phyloP scores from a whole-genome alignment of 805 yeast genomes.

The Tetrapisispora nanseiensis region DNA sequence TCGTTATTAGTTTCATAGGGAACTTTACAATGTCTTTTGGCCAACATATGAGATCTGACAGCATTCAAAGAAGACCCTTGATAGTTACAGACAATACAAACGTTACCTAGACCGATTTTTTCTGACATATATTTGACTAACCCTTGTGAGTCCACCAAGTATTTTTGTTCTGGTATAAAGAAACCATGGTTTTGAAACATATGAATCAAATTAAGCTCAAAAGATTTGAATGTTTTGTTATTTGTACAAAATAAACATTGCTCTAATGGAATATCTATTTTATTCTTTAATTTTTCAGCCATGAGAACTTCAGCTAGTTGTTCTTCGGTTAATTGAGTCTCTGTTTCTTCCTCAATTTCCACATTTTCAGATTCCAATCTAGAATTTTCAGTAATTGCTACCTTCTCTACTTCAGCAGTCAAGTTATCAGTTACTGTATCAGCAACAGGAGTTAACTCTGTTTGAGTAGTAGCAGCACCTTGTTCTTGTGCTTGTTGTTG shows the following conservation, averaged over 20 bases:
- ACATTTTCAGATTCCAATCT: neutral
- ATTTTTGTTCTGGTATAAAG: slow-evolving; percentile 76
- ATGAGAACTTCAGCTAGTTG: slow-evolving; percentile 31
- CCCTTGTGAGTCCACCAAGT: slow-evolving; percentile 61
- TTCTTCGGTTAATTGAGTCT: slow-evolving; percentile 30
- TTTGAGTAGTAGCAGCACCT: neutral
- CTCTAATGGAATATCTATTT: slow-evolving; percentile 39
- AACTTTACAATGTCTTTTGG: slow-evolving; percentile 78
- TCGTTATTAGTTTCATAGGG: slow-evolving; percentile 85
- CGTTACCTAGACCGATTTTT: slow-evolving; percentile 84
- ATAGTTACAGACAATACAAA: slow-evolving; percentile 74
- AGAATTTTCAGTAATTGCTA: too few species aligned
- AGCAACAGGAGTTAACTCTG: neutral
- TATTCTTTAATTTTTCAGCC: slow-evolving; percentile 32
- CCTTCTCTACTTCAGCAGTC: neutral
- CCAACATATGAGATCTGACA: slow-evolving; percentile 81
- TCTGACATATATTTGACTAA: slow-evolving; percentile 72
- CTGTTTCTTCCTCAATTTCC: slow-evolving; percentile 4
- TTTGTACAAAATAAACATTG: slow-evolving; percentile 49
- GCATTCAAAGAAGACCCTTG: slow-evolving; percentile 82
- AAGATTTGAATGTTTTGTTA: slow-evolving; percentile 36
- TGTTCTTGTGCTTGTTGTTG: slow-evolving; percentile 4
- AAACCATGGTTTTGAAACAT: slow-evolving; percentile 77
- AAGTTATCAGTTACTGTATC: neutral
- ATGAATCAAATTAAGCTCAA: slow-evolving; percentile 45